A percentile compares a stretch with the other conserved stretches of the same genome.
These are phyloP conservation scores for Leishmania lainsoni DNA, from an alignment of 208 protist genomes.

Conservation along the genomic window DNA sequence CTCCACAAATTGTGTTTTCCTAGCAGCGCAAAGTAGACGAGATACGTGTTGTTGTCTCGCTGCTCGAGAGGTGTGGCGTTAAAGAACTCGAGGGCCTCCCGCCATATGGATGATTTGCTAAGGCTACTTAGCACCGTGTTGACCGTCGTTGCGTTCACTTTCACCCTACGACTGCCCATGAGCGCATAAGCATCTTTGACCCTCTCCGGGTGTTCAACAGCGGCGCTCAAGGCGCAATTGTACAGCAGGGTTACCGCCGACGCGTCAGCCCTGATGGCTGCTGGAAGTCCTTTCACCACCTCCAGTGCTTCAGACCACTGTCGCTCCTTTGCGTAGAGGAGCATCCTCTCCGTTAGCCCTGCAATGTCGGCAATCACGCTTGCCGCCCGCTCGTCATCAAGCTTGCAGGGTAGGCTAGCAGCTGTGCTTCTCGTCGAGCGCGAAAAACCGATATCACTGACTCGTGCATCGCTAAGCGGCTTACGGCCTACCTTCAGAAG, in stretches of 20 bases:
- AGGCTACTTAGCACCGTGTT: conserved; percentile 84
- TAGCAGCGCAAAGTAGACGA: conserved; percentile 75
- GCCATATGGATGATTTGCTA: conserved; percentile 48
- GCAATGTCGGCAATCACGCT: conserved; percentile 32
- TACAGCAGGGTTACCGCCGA: conserved; percentile 83
- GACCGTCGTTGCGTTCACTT: conserved; percentile 70
- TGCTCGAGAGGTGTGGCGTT: conserved; percentile 28
- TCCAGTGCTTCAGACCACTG: conserved; percentile 74
- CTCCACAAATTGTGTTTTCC: conserved; percentile 71
- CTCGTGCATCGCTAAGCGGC: conserved; percentile 47
- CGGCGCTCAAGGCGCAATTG: conserved; percentile 85
- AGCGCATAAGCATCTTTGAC: conserved; percentile 42
- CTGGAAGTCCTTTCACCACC: conserved; percentile 37
- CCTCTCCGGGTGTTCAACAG: conserved; percentile 63
- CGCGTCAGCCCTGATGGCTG: conserved; percentile 30
- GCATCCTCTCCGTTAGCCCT: conserved; percentile 74
- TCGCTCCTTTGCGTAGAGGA: conserved; percentile 76
- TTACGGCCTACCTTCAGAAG: conserved; percentile 47
- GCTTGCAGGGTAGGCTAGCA: background rate
- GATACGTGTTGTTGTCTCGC: conserved; percentile 78
- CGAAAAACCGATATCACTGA: conserved; percentile 44
- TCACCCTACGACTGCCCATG: conserved; percentile 58
- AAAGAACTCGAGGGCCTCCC: conserved; percentile 75
- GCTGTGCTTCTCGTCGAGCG: background rate
- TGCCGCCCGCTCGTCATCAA: background rate